A percentile compares a stretch with the other conserved stretches of the same genome.
Conservation (phyloP, 2,329 filamentous ascomycete species). For the Fusarium dlaminii region DNA sequence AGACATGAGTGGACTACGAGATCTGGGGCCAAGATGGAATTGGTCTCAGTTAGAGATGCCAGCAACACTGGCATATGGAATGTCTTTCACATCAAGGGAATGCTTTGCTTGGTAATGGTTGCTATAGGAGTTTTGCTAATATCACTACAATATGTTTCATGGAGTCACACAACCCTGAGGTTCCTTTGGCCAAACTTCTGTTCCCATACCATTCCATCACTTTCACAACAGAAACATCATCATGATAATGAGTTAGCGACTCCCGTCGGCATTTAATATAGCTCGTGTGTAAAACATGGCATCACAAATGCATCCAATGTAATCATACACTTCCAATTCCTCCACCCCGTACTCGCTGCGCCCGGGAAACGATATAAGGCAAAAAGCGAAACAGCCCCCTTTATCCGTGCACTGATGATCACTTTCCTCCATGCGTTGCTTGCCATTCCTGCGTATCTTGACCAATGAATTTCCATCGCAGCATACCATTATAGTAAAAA, state of each 20-base stretch:
- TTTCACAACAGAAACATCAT: neutral
- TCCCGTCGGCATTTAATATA: slow-evolving; percentile 16
- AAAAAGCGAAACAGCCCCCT: slow-evolving; percentile 7
- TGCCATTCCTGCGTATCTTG: slow-evolving; percentile 19
- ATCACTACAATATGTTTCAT: slow-evolving; percentile 7
- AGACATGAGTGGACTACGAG: slow-evolving; percentile 9
- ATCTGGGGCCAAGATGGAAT: neutral
- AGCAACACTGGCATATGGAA: slow-evolving; percentile 10
- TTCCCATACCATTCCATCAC: neutral
- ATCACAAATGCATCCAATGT: slow-evolving; percentile 23
- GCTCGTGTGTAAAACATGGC: slow-evolving; percentile 14
- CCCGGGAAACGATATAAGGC: slow-evolving; percentile 13
- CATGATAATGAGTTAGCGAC: neutral
- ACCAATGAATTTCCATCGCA: slow-evolving; percentile 16
- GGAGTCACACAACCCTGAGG: neutral
- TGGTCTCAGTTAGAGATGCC: slow-evolving; percentile 11
- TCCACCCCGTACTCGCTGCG: slow-evolving; percentile 9
- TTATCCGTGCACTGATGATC: slow-evolving; percentile 1
- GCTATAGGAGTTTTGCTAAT: slow-evolving; percentile 19
- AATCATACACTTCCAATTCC: slow-evolving; percentile 23
- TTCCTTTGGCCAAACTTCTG: neutral
- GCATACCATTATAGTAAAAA: slow-evolving; percentile 28
- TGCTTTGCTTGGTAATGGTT: slow-evolving; percentile 9
- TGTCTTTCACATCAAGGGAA: slow-evolving; percentile 15
- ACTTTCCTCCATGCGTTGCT: slow-evolving; percentile 8